Conservation (phyloP, 106 monocot genomes). For the Allium cepa region DNA sequence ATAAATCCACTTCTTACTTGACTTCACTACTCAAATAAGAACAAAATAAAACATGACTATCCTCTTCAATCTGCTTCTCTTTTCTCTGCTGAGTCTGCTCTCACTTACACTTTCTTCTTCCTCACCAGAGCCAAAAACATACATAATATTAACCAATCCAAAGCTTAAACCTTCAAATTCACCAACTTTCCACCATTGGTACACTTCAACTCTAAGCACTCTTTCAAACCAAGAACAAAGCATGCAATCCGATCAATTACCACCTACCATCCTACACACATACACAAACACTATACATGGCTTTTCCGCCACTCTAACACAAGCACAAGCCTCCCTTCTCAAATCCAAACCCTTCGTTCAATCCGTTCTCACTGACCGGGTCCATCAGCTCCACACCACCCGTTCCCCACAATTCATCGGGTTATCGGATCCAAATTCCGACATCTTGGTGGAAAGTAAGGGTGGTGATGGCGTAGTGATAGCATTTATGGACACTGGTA, state of each 20-base stretch:
- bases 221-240: neutral
- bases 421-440: slow-evolving; percentile 13
- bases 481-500: slow-evolving; percentile 36
- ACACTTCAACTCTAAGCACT: slow-evolving; percentile 15
- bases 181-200: slow-evolving; percentile 42
- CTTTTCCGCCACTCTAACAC: slow-evolving; percentile 31
- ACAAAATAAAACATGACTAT: too few species aligned
- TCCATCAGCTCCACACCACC: slow-evolving; percentile 31
- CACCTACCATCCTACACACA: slow-evolving; percentile 22
- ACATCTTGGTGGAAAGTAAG: slow-evolving; percentile 18
- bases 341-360: slow-evolving; percentile 17
- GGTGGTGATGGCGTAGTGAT: slow-evolving; percentile 28
- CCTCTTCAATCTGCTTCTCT: neutral
- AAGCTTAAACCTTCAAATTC: slow-evolving; percentile 28
- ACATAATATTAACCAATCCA: slow-evolving; percentile 34
- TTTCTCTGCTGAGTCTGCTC: neutral
- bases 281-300: slow-evolving; percentile 33
- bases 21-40: too few species aligned
- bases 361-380: slow-evolving; percentile 30
- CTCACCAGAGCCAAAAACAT: slow-evolving; percentile 7
- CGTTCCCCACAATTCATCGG: slow-evolving; percentile 39
- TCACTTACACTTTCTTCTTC: neutral
- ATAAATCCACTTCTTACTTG: too few species aligned
- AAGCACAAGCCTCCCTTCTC: slow-evolving; percentile 13
- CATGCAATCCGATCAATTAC: neutral